These are phyloP conservation scores for Aspergillus neotritici DNA, from an alignment of 2,329 filamentous ascomycete genomes.

Conservation along the genomic window DNA sequence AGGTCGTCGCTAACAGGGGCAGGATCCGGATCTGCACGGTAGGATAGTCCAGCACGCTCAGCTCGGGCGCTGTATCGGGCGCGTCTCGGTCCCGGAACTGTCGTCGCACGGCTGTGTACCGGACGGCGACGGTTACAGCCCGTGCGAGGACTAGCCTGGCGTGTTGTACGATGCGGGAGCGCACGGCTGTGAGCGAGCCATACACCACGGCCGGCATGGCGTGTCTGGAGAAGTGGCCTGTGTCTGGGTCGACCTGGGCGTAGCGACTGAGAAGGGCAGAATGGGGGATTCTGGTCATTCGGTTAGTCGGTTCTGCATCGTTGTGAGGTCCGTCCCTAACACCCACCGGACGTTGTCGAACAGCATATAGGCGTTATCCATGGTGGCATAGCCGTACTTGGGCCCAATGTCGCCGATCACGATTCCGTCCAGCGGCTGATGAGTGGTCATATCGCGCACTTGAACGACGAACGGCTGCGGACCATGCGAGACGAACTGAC, in stretches of 20 bases:
- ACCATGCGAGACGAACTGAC: slow-evolving; percentile 41
- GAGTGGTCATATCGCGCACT: slow-evolving; percentile 31
- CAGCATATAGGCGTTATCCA: slow-evolving; percentile 52
- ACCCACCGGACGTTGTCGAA: slow-evolving; percentile 42
- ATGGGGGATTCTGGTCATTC: slow-evolving; percentile 34
- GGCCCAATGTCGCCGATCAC: slow-evolving; percentile 51
- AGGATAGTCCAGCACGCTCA: slow-evolving; percentile 49
- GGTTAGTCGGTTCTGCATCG: no score
- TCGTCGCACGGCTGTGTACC: slow-evolving; percentile 46
- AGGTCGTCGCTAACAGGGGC: slow-evolving; percentile 49
- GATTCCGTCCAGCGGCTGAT: slow-evolving; percentile 42
- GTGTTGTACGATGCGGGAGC: slow-evolving; percentile 40
- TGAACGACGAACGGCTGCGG: slow-evolving; percentile 51
- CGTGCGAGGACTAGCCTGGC: slow-evolving; percentile 49
- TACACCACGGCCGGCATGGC: slow-evolving; percentile 43
- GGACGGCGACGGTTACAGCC: slow-evolving; percentile 49
- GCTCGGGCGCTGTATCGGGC: slow-evolving; percentile 26
- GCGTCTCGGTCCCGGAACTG: slow-evolving; percentile 49
- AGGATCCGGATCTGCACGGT: slow-evolving; percentile 51
- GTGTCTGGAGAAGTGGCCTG: slow-evolving; percentile 42
- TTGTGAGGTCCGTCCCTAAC: no score
- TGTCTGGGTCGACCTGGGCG: slow-evolving; percentile 43
- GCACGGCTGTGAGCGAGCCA: slow-evolving; percentile 46
- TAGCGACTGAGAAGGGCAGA: slow-evolving; percentile 48
- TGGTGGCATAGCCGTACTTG: slow-evolving; percentile 50